These are phyloP conservation scores for Colletotrichum sp. DNA, from an alignment of 2,329 filamentous ascomycete species.

Conservation along the genomic window DNA sequence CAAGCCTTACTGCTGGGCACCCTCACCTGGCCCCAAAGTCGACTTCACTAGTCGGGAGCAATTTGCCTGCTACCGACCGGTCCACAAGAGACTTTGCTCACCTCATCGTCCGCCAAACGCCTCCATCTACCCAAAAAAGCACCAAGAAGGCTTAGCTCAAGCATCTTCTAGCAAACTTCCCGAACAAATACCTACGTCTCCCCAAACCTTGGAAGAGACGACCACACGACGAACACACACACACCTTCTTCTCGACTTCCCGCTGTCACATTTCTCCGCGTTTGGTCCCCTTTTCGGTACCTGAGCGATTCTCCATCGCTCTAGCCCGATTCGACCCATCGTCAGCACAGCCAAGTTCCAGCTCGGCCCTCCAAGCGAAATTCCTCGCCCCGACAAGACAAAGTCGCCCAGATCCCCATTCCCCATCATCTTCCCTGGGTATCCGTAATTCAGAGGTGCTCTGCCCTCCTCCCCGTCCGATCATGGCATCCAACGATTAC, in stretches of 20 bases:
- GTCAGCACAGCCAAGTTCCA: neutral
- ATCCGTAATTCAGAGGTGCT: neutral
- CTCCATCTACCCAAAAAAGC: neutral
- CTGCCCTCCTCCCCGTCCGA: conserved; percentile 23
- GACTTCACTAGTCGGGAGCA: neutral
- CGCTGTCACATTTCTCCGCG: conserved; percentile 22
- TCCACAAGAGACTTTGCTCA: neutral
- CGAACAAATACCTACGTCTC: conserved; percentile 18
- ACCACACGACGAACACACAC: neutral
- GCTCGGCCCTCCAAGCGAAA: conserved; percentile 18
- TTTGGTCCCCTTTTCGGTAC: conserved; percentile 10
- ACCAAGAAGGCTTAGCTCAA: neutral
- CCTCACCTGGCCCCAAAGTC: neutral
- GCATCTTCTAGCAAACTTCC: neutral
- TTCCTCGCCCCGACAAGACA: conserved; percentile 4
- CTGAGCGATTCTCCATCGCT: conserved; percentile 6
- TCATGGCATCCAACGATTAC: conserved; percentile 71
- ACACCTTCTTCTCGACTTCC: conserved; percentile 4
- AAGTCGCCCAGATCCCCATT: conserved; percentile 7
- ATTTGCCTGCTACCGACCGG: neutral
- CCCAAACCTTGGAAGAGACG: neutral
- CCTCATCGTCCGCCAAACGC: neutral
- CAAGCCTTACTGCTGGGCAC: neutral
- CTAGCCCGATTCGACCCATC: conserved; percentile 10
- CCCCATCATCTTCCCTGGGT: neutral